Percentiles rank a stretch among this genome's conserved stretches.
Evolutionary conservation across 1,284 basidiomycete genomes (phyloP).

Genomic region (Anthracocystis panici-leucophaei): DNA sequence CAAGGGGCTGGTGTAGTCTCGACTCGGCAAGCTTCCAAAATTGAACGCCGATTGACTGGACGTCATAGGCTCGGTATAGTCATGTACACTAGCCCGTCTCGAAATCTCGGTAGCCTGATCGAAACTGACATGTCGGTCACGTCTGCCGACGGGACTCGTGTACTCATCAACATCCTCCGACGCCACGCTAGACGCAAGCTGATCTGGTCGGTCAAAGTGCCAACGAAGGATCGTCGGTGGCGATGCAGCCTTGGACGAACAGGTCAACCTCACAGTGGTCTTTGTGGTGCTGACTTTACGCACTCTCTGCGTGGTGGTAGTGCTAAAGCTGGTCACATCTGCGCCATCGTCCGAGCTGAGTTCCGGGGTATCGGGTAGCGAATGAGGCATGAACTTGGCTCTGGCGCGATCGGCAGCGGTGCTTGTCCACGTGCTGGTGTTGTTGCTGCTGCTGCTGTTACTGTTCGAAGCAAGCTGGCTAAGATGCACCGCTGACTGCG

Average conservation of each 20-base stretch:
- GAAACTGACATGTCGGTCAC: conserved; percentile 49
- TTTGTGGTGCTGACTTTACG: conserved; percentile 36
- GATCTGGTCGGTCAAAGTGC: conserved; percentile 40
- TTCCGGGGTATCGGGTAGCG: conserved; percentile 51
- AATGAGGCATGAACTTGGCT: conserved; percentile 7
- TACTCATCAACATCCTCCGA: conserved; percentile 7
- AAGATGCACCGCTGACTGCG: conserved; percentile 33
- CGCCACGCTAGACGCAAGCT: conserved; percentile 13
- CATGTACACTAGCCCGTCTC: conserved; percentile 15
- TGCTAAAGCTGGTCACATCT: conserved; percentile 30
- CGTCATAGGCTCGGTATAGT: conserved; percentile 16
- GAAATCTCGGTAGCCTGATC: conserved; percentile 23
- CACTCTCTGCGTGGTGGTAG: conserved; percentile 31
- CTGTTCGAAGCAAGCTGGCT: conserved; percentile 9
- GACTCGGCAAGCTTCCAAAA: conserved; percentile 18
- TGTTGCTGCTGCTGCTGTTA: conserved; percentile 1
- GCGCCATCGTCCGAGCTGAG: conserved; percentile 50
- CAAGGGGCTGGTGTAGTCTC: conserved; percentile 27
- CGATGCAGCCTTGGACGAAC: conserved; percentile 18
- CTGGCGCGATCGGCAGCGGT: conserved; percentile 12
- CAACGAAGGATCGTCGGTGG: conserved; percentile 44
- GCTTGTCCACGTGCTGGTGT: conserved; percentile 10
- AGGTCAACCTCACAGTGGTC: conserved; percentile 19
- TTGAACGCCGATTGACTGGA: conserved; percentile 32
- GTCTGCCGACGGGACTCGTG: conserved; percentile 5